Evolutionary conservation across 805 yeast species (phyloP), one percentile per base, ranked within the genome.

Genomic region (Ogataea corticis): DNA sequence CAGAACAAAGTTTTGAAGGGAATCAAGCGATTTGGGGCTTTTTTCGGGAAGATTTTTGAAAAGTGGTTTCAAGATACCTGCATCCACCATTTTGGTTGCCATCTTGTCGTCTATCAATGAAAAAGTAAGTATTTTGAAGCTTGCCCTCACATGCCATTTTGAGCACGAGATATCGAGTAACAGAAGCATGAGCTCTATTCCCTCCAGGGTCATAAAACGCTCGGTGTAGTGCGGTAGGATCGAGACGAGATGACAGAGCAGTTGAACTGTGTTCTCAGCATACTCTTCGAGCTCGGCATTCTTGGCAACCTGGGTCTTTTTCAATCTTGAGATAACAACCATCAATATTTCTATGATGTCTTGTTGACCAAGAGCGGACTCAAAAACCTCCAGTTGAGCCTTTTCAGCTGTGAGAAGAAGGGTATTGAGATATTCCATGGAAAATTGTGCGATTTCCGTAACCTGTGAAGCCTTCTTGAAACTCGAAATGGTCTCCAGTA

Each of bases 1-100:
- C 13, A 55, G 25, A 12, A 44, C 29, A 14, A 31, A 43, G 13
- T 33, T n/a, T 2, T 36, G 15, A 4, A 23, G 12, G 3, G 41
- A 33, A 2, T 50, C 45, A 6, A 34, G 28, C 5, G 31, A n/a
- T 19, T 42, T 46, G 4, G 52, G 47, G 4, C 42, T 16, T 16
- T 45, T 46, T 3, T 30, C 3, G 17, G 37, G 25, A 2, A 54
- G 16, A 25, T 44, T 30, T 25, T 52, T 54, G 38, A 56, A 41
- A 14, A 56, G 18, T 1, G 50, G 49, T 33, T 54, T 56, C 15
- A 56, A 16, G 11, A 48, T 14, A 17, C 57, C 57, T 27, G 14
- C 18, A 10, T 34, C 25, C 7, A 56, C 30, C n/a, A 45, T 23
- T 11, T 21, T 18, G 4, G 32, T 16, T 6, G 51, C 50, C 5